Evolutionary conservation across 2,329 filamentous ascomycete genomes (phyloP), one percentile per base, ranked within the genome.

Genomic region (Epichloe brachyelytri): DNA sequence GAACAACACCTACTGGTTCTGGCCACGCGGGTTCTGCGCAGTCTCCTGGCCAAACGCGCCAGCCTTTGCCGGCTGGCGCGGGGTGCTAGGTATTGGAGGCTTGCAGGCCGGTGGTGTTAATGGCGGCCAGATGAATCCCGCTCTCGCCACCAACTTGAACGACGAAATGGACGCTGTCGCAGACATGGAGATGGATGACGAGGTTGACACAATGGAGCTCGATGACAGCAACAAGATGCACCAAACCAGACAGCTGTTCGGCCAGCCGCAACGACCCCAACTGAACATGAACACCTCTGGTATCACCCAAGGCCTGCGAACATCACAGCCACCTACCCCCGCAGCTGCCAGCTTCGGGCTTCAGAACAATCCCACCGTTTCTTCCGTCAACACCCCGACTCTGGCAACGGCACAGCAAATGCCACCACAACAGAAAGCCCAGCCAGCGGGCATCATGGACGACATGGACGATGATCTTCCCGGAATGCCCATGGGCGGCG

Each of bases 101-200:
- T 56, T 65, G 36, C 63, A 63, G 47, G 56, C 51, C 33, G 43
- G 56, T 12, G 59, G 55, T 15, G 44, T 58, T 11, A 62, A 63
- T 41, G 60, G 60, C 46, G 50, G 68, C 41, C 68, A 71, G 48
- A 69, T 73, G 57, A 62, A 73, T 51, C 67, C 67, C 7, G 68
- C 71, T 51, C 68, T 77, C 52, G 72, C 57, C 39, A 60, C 58
- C 46, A 68, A 62, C 50, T 54, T 68, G 40, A 62, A 63, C 41
- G 69, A 84, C 53, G 85, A 95, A 54, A 82, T 95, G 73, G 90
- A 95, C 62, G 82, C 87, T 17, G 80, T 94, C 33, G 89, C 88
- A 49, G 88, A 95, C 62, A 96, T 97, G 91, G 91, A 97, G 62
- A 86, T 97, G 84, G 91, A 97, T 62, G 89, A 95, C 59, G 78